A percentile compares a stretch with the other conserved stretches of the same genome.
Evolutionary conservation across 257 asterid genomes (phyloP).

Genomic region (Capsicum pubescens): DNA sequence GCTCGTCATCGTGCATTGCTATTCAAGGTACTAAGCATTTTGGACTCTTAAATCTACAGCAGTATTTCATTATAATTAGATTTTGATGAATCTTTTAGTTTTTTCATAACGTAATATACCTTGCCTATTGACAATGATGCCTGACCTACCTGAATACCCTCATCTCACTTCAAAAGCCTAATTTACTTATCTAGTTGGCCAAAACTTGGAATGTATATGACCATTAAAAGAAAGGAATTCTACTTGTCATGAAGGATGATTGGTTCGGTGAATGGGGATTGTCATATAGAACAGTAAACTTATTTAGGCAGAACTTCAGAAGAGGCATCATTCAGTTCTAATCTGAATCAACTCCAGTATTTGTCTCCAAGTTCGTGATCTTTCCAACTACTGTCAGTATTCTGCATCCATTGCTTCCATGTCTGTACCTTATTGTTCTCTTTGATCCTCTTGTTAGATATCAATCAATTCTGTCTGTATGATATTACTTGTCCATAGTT

Average conservation of each 20-base stretch:
- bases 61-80: neutral
- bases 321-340: neutral
- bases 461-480: neutral
- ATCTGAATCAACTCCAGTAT: conserved; percentile 19
- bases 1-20: conserved; percentile 98
- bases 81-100: neutral
- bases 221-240: neutral
- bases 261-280: neutral
- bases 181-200: neutral
- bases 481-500: neutral
- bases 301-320: neutral
- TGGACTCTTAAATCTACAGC: conserved; percentile 18
- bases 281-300: neutral
- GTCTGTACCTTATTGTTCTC: conserved; percentile 13
- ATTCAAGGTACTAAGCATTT: conserved; percentile 72
- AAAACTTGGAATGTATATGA: neutral
- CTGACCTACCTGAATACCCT: neutral
- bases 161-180: conserved; percentile 2
- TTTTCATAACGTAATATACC: neutral
- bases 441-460: neutral
- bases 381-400: conserved; percentile 4
- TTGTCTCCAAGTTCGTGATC: conserved; percentile 17
- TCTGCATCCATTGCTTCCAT: conserved; percentile 9
- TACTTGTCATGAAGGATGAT: neutral
- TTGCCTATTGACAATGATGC: conserved; percentile 12